Evolutionary conservation across 768 basidiomycete genomes (phyloP).

Genomic region (Xerocomus brunneocitrinus): DNA sequence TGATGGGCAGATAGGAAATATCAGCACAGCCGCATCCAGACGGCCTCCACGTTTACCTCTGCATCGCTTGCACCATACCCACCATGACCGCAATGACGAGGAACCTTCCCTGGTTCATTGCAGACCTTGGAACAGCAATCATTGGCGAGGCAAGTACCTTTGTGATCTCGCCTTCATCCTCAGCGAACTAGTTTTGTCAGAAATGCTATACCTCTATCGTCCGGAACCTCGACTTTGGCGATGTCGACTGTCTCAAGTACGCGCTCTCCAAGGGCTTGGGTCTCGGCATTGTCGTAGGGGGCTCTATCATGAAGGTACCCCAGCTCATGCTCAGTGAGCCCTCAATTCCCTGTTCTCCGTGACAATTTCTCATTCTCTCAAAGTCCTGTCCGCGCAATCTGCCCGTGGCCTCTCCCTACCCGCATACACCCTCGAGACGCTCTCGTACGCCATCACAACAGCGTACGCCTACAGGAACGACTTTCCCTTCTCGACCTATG

Average conservation of each 20-base stretch:
- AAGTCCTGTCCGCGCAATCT: constrained; percentile 68
- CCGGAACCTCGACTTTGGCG: constrained; percentile 72
- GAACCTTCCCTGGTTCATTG: constrained; percentile 82
- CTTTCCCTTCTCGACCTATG: constrained; percentile 96
- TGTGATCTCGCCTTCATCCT: not conserved
- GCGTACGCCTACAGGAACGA: constrained; percentile 79
- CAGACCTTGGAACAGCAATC: constrained; percentile 74
- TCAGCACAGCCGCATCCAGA: not conserved
- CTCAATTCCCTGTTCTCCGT: not conserved
- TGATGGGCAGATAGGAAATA: constrained; percentile 1
- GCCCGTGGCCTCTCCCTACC: constrained; percentile 85
- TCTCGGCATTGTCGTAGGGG: constrained; percentile 87
- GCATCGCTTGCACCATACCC: constrained; percentile 11
- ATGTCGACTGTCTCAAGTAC: constrained; percentile 86
- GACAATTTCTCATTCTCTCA: not conserved
- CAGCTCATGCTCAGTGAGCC: constrained; percentile 79
- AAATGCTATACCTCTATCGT: constrained; percentile 89
- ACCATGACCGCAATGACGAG: constrained; percentile 74
- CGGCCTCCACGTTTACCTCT: constrained; percentile 1
- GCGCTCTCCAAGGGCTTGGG: constrained; percentile 90
- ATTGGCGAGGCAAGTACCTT: constrained; percentile 62
- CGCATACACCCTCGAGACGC: constrained; percentile 87
- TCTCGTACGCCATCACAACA: constrained; percentile 84
- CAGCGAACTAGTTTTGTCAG: constrained; percentile 36
- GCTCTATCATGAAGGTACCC: constrained; percentile 94